These are phyloP conservation scores for Candida mesenterica DNA, from an alignment of 1,139 yeast genomes.

Conservation along the genomic window DNA sequence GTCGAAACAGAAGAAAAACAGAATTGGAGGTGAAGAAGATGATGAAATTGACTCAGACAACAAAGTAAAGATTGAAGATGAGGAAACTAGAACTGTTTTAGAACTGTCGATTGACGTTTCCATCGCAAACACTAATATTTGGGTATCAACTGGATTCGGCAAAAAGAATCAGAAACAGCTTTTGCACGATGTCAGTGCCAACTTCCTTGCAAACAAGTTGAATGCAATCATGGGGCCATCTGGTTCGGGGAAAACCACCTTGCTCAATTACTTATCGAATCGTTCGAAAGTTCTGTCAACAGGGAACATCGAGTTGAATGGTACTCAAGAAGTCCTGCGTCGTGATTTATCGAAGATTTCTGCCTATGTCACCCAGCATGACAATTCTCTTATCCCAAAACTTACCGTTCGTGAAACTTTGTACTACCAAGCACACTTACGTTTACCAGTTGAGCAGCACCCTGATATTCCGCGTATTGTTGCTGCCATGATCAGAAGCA, in stretches of 20 bases:
- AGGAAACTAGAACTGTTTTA: background rate
- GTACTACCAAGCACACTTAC: conserved; percentile 23
- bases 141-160: conserved; percentile 2
- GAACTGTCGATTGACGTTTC: conserved; percentile 4
- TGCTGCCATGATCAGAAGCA: conserved; percentile 17
- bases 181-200: conserved; percentile 18
- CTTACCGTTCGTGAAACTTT: conserved; percentile 27
- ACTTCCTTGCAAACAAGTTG: conserved; percentile 18
- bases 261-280: conserved; percentile 20
- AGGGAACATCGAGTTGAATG: conserved; percentile 19
- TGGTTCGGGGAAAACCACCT: conserved; percentile 27
- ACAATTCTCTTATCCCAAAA: conserved; percentile 21
- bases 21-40: conserved; percentile 32
- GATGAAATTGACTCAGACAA: too few species aligned
- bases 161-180: conserved; percentile 10
- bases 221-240: conserved; percentile 30
- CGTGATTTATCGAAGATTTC: conserved; percentile 17
- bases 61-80: conserved; percentile 6
- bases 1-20: conserved; percentile 42
- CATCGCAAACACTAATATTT: conserved; percentile 3
- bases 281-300: conserved; percentile 14
- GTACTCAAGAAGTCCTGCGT: conserved; percentile 14
- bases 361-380: conserved; percentile 26
- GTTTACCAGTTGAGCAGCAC: conserved; percentile 20
- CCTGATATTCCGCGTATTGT: conserved; percentile 17